Conservation (phyloP, 345 rosid species). For the Citrus inodora region DNA sequence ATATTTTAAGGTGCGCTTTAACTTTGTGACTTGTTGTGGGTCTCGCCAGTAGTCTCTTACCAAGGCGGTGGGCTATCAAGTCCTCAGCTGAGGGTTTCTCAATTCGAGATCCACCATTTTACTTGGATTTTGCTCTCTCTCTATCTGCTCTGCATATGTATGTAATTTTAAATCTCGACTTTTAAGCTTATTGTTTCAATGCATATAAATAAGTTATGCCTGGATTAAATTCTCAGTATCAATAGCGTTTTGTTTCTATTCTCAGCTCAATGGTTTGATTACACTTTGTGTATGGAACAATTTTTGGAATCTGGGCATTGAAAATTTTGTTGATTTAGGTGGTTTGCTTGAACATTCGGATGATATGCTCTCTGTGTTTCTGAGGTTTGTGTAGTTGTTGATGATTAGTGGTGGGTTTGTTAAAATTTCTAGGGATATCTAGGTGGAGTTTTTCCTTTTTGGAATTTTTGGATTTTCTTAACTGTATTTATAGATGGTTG, state of each 20-base stretch:
- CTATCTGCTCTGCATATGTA: background rate
- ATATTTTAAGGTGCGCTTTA: no score
- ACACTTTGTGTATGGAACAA: background rate
- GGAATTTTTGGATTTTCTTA: background rate
- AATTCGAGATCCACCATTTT: background rate
- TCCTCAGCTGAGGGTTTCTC: background rate
- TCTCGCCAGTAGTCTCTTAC: background rate
- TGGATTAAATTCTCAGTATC: background rate
- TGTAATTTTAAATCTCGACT: background rate
- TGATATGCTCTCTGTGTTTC: background rate
- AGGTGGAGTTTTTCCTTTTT: background rate
- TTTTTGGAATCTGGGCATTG: background rate
- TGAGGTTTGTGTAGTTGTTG: background rate
- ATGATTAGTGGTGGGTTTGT: background rate
- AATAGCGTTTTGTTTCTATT: background rate
- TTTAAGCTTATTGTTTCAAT: background rate
- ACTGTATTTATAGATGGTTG: background rate
- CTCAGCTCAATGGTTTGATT: background rate
- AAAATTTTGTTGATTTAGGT: background rate
- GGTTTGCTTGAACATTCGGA: constrained; percentile 1
- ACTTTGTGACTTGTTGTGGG: background rate
- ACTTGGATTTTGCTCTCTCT: background rate
- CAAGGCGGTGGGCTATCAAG: background rate
- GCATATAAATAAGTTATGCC: background rate
- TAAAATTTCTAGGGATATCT: background rate